Conservation (phyloP, 1,139 yeast species). For the Sugiyamaella pinicola region DNA sequence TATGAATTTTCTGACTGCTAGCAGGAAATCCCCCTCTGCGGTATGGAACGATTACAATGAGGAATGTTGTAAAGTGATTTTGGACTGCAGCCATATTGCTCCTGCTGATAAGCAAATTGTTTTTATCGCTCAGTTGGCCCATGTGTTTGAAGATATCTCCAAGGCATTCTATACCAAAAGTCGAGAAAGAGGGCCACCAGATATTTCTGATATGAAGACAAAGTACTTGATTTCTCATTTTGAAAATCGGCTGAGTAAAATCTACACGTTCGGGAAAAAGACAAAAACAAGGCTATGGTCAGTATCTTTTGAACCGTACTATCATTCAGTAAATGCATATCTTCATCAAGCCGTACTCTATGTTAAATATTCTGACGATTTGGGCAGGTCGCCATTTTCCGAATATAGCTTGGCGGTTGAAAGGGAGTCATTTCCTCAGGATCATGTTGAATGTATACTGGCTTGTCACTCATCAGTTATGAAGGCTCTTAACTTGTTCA, state of each 20-base stretch:
- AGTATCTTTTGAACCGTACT: slow-evolving; percentile 26
- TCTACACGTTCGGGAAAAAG: slow-evolving; percentile 18
- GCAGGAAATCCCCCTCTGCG: slow-evolving; percentile 37
- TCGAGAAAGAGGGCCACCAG: slow-evolving; percentile 35
- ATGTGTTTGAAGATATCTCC: slow-evolving; percentile 60
- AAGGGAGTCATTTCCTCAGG: slow-evolving; percentile 29
- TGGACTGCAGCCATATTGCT: slow-evolving; percentile 39
- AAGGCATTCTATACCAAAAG: slow-evolving; percentile 35
- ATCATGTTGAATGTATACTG: slow-evolving; percentile 31
- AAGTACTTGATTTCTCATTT: slow-evolving; percentile 33
- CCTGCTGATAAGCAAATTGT: slow-evolving; percentile 48
- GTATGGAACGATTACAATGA: slow-evolving; percentile 59
- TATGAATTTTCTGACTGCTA: slow-evolving; percentile 39
- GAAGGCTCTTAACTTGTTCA: slow-evolving; percentile 29
- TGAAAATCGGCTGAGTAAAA: slow-evolving; percentile 29
- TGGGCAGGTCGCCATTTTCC: slow-evolving; percentile 44
- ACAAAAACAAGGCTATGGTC: slow-evolving; percentile 4
- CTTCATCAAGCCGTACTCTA: slow-evolving; percentile 63
- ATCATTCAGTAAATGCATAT: slow-evolving; percentile 71
- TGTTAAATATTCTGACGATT: slow-evolving; percentile 30
- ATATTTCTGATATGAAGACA: slow-evolving; percentile 34
- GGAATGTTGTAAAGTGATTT: slow-evolving; percentile 58
- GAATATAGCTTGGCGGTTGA: slow-evolving; percentile 41
- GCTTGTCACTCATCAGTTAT: slow-evolving; percentile 33
- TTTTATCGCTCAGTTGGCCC: slow-evolving; percentile 59